Evolutionary conservation across 768 basidiomycete species (phyloP).

Genomic region (Lyophyllum semitale): DNA sequence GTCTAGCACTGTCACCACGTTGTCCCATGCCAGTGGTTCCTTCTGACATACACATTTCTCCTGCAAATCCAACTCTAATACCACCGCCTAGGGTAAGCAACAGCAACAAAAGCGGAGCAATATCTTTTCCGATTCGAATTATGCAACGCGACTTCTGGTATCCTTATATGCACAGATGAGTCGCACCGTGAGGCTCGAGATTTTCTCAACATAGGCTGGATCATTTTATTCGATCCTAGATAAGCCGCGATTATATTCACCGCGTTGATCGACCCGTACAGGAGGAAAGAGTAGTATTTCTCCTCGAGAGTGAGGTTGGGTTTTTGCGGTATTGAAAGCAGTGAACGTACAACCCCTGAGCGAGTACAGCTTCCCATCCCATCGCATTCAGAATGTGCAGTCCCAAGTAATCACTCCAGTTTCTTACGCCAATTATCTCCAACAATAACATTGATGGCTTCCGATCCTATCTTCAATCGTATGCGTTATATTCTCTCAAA

Average conservation of each 20-base stretch:
- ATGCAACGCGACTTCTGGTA: conserved; percentile 90
- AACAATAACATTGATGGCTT: conserved; percentile 93
- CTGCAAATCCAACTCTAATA: conserved; percentile 97
- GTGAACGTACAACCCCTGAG: conserved; percentile 98
- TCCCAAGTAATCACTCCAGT: conserved; percentile 66
- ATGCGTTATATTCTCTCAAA: conserved; percentile 97
- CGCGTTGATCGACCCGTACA: conserved; percentile 94
- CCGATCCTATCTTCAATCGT: conserved; percentile 94
- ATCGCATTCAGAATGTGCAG: conserved; percentile 93
- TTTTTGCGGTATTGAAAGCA: conserved; percentile 95
- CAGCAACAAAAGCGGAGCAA: conserved; percentile 99
- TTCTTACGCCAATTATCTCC: conserved; percentile 79
- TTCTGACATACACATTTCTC: conserved; percentile 96
- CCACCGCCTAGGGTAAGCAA: conserved; percentile 91
- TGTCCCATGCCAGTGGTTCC: conserved; percentile 95
- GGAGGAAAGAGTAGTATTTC: conserved; percentile 97
- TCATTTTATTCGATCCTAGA: conserved; percentile 98
- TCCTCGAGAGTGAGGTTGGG: conserved; percentile 91
- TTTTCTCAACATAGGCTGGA: conserved; percentile 98
- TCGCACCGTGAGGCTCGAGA: conserved; percentile 98
- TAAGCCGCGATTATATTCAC: conserved; percentile 98
- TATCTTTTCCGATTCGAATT: conserved; percentile 99
- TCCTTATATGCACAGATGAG: conserved; percentile 96
- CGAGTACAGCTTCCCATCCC: conserved; percentile 91
- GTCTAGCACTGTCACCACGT: conserved; percentile 91